Evolutionary conservation across 345 rosid genomes (phyloP), one percentile per base, ranked within the genome.

Genomic region (Laguncularia racemosa): DNA sequence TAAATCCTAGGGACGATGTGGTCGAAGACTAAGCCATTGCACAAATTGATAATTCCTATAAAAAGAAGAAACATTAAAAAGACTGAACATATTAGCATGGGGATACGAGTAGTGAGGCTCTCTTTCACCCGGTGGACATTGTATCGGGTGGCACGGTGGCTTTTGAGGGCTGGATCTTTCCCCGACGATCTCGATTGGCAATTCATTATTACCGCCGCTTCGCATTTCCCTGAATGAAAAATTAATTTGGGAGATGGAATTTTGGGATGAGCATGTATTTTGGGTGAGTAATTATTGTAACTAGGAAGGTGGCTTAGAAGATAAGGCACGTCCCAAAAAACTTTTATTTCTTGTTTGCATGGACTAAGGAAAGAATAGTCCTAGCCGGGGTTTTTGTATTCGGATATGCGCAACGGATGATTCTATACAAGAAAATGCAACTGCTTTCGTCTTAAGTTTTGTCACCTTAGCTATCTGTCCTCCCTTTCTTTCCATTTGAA

Each of bases 1-100:
- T 63, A 64, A 65, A 89, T n/a, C 57, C 95, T 70, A 0, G 98
- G n/a, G 98, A 2, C 96, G 73, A 56, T 92, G 95, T 0, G 97
- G 98, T 16, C 93, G 95, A 40, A 92, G 76, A 68, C 91, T 83
- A 44, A 92, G 85, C 89, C 91, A 89, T 20, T 82, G 19, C 53
- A 89, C 72, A 73, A 93, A 93, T 6, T 51, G 38, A 85, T 48
- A 53, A 79, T 53, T 63, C 86, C 84, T 2, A 53, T 13, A 38
- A 80, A 17, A 26, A 92, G 52, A 16, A 92, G 76, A 55, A 84
- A 60, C 48, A 71, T 63, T 63, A 92, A 59, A 65, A 89, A 71
- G 2, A 74, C 52, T 21, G 78, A 56, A 61, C 97, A 93, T 26
- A 89, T 45, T 16, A 81, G 20, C 63, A 81, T 89, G 49, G 84